These are phyloP conservation scores for Triticum urartu DNA, from an alignment of 176 grass and related monocot species.

Conservation along the genomic window DNA sequence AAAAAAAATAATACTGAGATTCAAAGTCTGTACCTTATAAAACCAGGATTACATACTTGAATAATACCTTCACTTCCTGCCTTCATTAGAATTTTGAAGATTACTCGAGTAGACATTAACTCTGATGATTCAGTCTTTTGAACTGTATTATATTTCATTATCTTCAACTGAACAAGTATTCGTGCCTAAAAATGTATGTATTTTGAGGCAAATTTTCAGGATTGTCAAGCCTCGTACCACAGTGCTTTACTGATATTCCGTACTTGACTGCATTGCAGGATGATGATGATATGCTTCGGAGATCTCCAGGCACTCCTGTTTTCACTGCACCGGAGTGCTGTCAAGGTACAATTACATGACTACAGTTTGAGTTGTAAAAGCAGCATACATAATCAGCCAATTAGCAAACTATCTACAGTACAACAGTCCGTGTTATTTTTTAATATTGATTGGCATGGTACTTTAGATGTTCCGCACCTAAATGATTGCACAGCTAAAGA, in stretches of 20 bases:
- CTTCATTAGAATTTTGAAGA: not conserved
- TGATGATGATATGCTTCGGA: constrained; percentile 77
- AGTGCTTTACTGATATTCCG: not conserved
- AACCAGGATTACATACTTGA: not conserved
- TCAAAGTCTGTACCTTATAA: not conserved
- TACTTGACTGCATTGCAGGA: constrained; percentile 52
- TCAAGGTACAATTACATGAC: constrained; percentile 50
- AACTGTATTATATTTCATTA: not conserved
- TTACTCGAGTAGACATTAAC: not conserved
- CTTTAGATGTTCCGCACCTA: constrained; percentile 5
- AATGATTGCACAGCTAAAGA: constrained; percentile 7
- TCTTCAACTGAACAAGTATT: not conserved
- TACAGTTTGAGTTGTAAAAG: constrained; percentile 1
- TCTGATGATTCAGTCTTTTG: constrained; percentile 5
- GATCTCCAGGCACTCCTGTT: constrained; percentile 90
- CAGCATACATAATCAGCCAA: not conserved
- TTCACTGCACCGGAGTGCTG: constrained; percentile 93
- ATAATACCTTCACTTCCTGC: not conserved
- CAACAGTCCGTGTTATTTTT: not conserved
- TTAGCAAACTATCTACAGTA: not conserved
- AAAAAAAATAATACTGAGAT: not conserved
- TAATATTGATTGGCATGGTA: not conserved
- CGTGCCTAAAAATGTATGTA: not conserved
- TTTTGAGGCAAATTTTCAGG: not conserved
- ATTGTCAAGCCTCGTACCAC: not conserved